Base-by-base conservation (phyloP, 108 stramenopile genomes). In the Tribonema minus region DNA sequence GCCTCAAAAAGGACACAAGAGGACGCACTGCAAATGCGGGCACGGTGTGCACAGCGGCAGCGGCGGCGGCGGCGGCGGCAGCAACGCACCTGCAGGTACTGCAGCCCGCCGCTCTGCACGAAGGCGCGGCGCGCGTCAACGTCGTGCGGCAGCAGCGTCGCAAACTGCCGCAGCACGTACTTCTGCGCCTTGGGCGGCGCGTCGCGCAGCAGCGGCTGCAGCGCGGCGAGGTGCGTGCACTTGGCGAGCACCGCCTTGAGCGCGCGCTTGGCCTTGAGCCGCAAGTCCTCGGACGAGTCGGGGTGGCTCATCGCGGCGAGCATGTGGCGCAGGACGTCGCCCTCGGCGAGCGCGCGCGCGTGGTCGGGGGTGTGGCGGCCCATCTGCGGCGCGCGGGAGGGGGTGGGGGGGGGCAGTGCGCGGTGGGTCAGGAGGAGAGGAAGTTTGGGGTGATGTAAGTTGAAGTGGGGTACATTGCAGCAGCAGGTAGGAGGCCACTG, bases 151-250 rank as follows among this genome's bases (percentile, higher is more conserved):
- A 90, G 82, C 20, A 90, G 41, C 64, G 84, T 78, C 7, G 89
- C 88, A 60, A 89, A 90, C 70, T 90, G 89, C 26, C 86, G 67
- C n/a, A 90, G 82, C 28, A 90, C 88, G 72, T 90, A 90, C 82
- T 90, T 89, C 70, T 89, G 87, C 31, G 89, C 87, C 71, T 88
- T 89, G 26, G 78, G 68, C 4, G 88, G 88, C 32, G 87, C 78
- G 61, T 90, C 89, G 5, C 87, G 46, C 23, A 90, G 81, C 27
- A 90, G 72, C 3, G 89, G 89, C 82, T 89, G 87, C 31, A 90
- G 84, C n/a, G 89, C 89, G 66, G 78, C 76, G 1, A 87, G 81
- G 41, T 88, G 87, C 2, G 89, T 90, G 64, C 89, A 90, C 71
- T 90, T 90, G 23, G 86, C 86, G 20, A 90, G 85, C 41, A 90